Conservation (phyloP, 306 rosid genomes). For the Citrullus amarus region DNA sequence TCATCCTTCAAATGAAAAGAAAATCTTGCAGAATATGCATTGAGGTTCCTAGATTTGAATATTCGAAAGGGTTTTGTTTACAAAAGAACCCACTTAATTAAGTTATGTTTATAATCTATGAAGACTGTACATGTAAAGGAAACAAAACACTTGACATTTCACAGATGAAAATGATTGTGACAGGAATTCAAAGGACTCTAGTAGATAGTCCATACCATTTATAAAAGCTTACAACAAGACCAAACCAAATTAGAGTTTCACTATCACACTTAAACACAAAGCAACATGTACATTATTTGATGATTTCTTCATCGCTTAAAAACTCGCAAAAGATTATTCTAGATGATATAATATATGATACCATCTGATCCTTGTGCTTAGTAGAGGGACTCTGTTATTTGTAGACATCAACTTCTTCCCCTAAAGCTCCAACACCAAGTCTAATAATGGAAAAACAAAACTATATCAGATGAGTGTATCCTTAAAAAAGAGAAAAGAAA, state of each 20-base stretch:
- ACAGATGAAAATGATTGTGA: neutral
- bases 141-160: neutral
- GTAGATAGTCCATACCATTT: neutral
- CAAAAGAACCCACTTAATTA: neutral
- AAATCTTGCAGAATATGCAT: neutral
- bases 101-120: neutral
- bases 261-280: slow-evolving; percentile 1
- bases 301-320: slow-evolving; percentile 5
- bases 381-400: slow-evolving; percentile 1
- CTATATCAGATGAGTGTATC: slow-evolving; percentile 12
- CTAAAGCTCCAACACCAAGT: slow-evolving; percentile 93
- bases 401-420: slow-evolving; percentile 8
- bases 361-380: slow-evolving; percentile 10
- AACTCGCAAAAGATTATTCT: slow-evolving; percentile 13
- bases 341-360: slow-evolving; percentile 25
- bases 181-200: neutral
- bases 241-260: slow-evolving; percentile 1
- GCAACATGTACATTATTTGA: neutral
- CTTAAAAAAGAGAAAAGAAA: neutral
- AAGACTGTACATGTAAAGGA: neutral
- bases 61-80: slow-evolving; percentile 1
- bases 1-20: neutral
- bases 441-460: slow-evolving; percentile 35
- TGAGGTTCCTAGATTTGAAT: neutral
- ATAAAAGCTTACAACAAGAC: neutral